Conservation (phyloP, 352 stramenopile genomes). For the Phytophthora megakarya region DNA sequence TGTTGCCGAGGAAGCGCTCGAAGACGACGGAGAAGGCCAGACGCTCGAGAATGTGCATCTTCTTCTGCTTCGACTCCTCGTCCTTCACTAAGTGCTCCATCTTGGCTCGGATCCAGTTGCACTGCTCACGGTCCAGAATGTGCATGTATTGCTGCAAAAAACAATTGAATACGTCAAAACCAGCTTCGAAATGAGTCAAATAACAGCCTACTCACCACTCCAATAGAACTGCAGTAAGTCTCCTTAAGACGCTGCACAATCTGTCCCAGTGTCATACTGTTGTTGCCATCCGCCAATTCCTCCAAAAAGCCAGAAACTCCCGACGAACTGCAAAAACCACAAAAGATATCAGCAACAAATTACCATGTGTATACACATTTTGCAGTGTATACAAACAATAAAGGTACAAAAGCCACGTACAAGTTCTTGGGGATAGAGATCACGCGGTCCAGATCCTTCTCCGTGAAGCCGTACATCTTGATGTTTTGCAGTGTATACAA, state of each 20-base stretch:
- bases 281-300: constrained; percentile 68
- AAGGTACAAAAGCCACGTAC: constrained; percentile 49
- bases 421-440: constrained; percentile 90
- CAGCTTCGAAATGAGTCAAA: constrained; percentile 1
- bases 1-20: constrained; percentile 97
- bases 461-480: constrained; percentile 92
- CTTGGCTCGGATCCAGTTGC: constrained; percentile 97
- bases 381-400: constrained; percentile 21
- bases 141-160: constrained; percentile 97
- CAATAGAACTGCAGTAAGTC: constrained; percentile 97
- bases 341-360: background rate
- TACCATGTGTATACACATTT: constrained; percentile 16
- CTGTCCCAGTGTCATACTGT: constrained; percentile 93
- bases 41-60: constrained; percentile 97
- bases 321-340: constrained; percentile 54
- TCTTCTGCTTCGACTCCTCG: constrained; percentile 91
- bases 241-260: constrained; percentile 94
- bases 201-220: constrained; percentile 71
- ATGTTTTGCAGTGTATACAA: constrained; percentile 72
- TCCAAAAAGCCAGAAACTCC: constrained; percentile 91
- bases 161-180: constrained; percentile 1
- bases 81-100: constrained; percentile 77
- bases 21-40: constrained; percentile 98
- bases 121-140: constrained; percentile 95
- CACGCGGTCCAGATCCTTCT: constrained; percentile 89